A percentile compares a stretch with the other conserved stretches of the same genome.
Evolutionary conservation across 345 rosid species (phyloP).

Genomic region (Orychophragmus violaceus): DNA sequence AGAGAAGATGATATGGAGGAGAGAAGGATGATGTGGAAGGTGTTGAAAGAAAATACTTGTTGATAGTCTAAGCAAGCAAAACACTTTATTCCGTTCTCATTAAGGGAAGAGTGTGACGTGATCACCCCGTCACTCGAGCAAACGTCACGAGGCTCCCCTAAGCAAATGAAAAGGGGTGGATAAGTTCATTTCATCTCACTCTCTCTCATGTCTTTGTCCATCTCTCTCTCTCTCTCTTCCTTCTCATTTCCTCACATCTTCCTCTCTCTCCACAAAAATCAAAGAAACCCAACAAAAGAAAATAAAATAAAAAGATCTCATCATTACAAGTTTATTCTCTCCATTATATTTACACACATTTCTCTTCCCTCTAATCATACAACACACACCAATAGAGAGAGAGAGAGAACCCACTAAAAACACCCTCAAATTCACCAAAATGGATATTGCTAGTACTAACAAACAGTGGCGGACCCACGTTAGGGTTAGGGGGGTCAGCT

Average conservation of each 20-base stretch:
- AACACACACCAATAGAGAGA: slow-evolving; percentile 6
- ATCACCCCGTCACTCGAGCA: background rate
- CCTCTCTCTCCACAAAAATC: slow-evolving; percentile 8
- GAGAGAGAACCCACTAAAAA: background rate
- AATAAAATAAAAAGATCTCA: background rate
- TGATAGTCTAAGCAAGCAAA: too few relatives aligned
- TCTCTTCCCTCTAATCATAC: slow-evolving; percentile 9
- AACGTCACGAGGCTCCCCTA: slow-evolving; percentile 7
- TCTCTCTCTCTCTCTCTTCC: slow-evolving; percentile 11
- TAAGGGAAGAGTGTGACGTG: background rate
- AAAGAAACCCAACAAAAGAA: background rate
- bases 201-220: background rate
- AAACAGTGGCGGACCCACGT: too few relatives aligned
- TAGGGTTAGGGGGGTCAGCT: too few relatives aligned
- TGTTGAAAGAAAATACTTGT: too few relatives aligned
- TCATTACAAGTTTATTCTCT: slow-evolving; percentile 9
- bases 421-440: background rate
- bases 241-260: slow-evolving; percentile 18
- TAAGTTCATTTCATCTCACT: slow-evolving; percentile 19
- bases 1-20: too few relatives aligned
- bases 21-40: too few relatives aligned
- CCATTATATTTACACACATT: slow-evolving; percentile 24
- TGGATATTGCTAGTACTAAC: slow-evolving; percentile 11
- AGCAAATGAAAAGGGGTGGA: background rate
- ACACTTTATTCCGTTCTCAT: background rate